These are phyloP conservation scores for Cyberlindnera veronae DNA, from an alignment of 805 yeast genomes.

Conservation along the genomic window DNA sequence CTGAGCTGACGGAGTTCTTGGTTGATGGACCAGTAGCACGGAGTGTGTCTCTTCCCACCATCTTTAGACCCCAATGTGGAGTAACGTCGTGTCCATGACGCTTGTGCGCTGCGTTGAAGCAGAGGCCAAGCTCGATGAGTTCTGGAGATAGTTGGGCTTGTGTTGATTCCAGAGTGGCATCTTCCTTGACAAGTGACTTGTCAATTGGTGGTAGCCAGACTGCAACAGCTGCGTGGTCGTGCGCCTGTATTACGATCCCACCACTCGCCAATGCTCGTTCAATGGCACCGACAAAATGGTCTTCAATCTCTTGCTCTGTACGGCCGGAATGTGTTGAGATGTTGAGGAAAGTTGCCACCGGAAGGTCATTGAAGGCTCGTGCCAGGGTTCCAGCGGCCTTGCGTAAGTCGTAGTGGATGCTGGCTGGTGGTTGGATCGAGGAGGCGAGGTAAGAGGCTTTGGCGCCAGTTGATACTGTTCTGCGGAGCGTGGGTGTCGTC, in stretches of 20 bases:
- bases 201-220: conserved; percentile 19
- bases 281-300: neutral
- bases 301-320: neutral
- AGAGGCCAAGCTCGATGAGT: neutral
- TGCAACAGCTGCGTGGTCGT: conserved; percentile 12
- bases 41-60: neutral
- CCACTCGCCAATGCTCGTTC: neutral
- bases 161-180: neutral
- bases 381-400: conserved; percentile 1
- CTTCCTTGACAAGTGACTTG: neutral
- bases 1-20: neutral
- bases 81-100: neutral
- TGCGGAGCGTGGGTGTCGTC: too few relatives aligned
- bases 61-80: conserved; percentile 2
- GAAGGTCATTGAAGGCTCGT: neutral
- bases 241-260: conserved; percentile 7
- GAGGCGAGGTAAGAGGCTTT: too few relatives aligned
- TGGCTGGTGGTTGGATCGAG: too few relatives aligned
- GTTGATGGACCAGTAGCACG: neutral
- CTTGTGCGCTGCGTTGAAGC: neutral
- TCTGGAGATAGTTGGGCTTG: neutral
- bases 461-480: too few relatives aligned
- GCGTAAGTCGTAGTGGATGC: too few relatives aligned
- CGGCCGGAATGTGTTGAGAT: neutral
- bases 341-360: neutral